Base-by-base conservation (phyloP, 805 yeast genomes). In the Starmera pachycereana region DNA sequence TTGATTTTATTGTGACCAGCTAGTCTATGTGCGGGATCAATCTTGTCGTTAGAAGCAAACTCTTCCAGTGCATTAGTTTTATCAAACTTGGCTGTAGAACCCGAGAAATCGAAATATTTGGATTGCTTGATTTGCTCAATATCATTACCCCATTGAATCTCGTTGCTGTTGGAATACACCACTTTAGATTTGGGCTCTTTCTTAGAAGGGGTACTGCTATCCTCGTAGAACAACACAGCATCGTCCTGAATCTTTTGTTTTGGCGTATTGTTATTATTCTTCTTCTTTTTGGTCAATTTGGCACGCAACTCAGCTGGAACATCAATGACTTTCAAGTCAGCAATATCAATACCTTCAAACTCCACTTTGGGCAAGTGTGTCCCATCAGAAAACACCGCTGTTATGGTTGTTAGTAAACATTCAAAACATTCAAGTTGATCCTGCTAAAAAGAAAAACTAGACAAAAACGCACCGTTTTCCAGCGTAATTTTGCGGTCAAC, bases 91-190 rank as follows among this genome's bases (percentile, higher is more conserved):
- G 80, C 80, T 46, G 89, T 68, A 54, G 83, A 85, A 12, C 85
- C 79, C 40, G 76, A 85, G 59, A 89, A 89, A 57, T 89, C 96
- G 60, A 89, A 89, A 46, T 87, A 96, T 18, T 66, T 70, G 40
- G 68, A 56, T 14, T 60, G 45, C 47, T 74, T 68, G 56, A 74
- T 69, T 43, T 65, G 61, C 41, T 61, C 48, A 29, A 76, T 69
- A 42, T 71, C 74, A 33, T 68, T 75, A 39, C 66, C 69, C 78
- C 78, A 75, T 36, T 66, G 72, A 4, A 65, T 63, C 11, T 62
- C 60, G 14, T 59, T 53, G n/a, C 30, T 29, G 31, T 34, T 40
- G 30, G 34, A 34, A 32, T 36, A 39, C 25, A 35, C 38, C 6
- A 12, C 14, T 8, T 40, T 40, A 16, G 35, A 31, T 13, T 40